phyloP scores from a whole-genome alignment of 176 grass and related monocot genomes.

The maize (Zea mays) region DNA sequence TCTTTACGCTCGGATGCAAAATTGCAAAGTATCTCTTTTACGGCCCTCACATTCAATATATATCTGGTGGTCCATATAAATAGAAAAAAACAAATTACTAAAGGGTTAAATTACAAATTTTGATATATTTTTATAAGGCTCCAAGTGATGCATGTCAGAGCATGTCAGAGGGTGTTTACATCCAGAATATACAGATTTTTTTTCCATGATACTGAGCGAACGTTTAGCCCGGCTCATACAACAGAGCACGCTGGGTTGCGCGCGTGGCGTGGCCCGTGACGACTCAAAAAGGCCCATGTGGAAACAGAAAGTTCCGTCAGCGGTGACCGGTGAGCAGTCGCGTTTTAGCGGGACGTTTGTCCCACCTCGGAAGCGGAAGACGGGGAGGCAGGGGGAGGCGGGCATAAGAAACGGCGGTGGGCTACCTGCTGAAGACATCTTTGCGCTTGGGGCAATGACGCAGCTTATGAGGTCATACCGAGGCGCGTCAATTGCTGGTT shows the following conservation, averaged over 20 bases:
- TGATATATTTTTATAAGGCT: too few species aligned
- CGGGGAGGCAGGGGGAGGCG: background rate
- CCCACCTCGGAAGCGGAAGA: background rate
- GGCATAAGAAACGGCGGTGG: background rate
- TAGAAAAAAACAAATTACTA: too few species aligned
- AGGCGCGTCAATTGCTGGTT: constrained; percentile 97
- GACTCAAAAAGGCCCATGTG: background rate
- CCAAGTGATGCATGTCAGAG: too few species aligned
- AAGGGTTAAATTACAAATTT: too few species aligned
- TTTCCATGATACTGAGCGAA: background rate
- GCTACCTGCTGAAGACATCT: background rate
- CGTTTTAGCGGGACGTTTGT: background rate
- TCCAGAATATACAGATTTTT: too few species aligned
- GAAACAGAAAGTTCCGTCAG: background rate
- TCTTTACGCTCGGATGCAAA: too few species aligned
- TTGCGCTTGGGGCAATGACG: constrained; percentile 91
- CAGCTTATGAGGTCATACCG: constrained; percentile 77
- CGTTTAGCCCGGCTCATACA: background rate
- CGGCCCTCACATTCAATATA: too few species aligned
- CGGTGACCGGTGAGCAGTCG: background rate
- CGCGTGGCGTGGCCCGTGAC: background rate
- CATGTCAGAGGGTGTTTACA: too few species aligned
- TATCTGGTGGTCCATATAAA: too few species aligned
- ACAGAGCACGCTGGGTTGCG: background rate
- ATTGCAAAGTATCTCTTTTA: too few species aligned